Conservation (phyloP, 2,329 filamentous ascomycete genomes). For the Botryosphaeria agaves region DNA sequence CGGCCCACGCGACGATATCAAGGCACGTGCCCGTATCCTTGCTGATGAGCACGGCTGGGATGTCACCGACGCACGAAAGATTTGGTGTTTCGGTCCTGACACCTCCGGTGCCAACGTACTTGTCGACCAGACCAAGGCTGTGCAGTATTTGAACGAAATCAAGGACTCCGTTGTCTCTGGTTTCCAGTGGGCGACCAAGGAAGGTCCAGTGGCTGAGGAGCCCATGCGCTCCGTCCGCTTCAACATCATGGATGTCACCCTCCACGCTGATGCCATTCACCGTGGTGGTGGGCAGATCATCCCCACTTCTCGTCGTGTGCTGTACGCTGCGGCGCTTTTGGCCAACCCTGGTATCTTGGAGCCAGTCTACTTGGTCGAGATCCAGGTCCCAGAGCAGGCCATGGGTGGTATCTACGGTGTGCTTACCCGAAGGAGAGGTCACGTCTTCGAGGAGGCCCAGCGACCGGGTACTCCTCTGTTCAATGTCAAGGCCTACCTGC, state of each 20-base stretch:
- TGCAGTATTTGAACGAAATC: conserved; percentile 99
- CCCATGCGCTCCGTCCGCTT: conserved; percentile 94
- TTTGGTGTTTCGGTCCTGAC: conserved; percentile 99
- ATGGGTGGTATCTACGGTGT: conserved; percentile 99
- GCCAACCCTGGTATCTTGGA: conserved; percentile 84
- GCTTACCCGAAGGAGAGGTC: conserved; percentile 91
- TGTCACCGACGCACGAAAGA: conserved; percentile 99
- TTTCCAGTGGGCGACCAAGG: conserved; percentile 99
- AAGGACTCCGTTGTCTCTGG: conserved; percentile 99
- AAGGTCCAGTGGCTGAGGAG: conserved; percentile 96
- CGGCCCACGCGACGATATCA: conserved; percentile 93
- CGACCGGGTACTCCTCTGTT: conserved; percentile 96
- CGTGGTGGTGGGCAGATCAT: conserved; percentile 99
- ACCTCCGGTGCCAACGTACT: conserved; percentile 96
- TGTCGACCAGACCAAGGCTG: conserved; percentile 99
- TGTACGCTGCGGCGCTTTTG: conserved; percentile 84
- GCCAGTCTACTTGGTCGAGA: conserved; percentile 98
- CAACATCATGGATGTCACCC: conserved; percentile 98
- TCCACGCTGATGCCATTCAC: conserved; percentile 98
- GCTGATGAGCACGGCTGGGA: conserved; percentile 98
- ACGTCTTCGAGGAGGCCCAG: conserved; percentile 98
- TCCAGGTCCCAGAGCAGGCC: conserved; percentile 93
- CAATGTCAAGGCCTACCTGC: conserved; percentile 96
- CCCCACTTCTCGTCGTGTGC: conserved; percentile 90
- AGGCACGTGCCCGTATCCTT: conserved; percentile 87